A percentile compares a stretch with the other conserved stretches of the same genome.
These are phyloP conservation scores for Cercospora sojina DNA, from an alignment of 2,329 filamentous ascomycete species.

Conservation along the genomic window DNA sequence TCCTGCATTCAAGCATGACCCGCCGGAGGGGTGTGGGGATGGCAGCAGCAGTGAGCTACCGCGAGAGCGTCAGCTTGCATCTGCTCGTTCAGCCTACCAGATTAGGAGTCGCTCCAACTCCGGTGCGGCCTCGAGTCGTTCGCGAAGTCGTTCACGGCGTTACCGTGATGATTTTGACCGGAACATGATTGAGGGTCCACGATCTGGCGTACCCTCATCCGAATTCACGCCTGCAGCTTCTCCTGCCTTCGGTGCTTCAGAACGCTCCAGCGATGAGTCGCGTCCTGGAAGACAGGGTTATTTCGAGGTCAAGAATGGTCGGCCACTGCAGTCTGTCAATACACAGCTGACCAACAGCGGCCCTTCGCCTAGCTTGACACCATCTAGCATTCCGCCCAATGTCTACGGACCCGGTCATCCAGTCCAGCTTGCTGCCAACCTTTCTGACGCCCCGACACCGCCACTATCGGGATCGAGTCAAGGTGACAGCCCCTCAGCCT, in stretches of 20 bases:
- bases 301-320: conserved; percentile 31
- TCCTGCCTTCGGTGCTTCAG: conserved; percentile 20
- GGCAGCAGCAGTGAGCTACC: conserved; percentile 11
- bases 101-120: conserved; percentile 56
- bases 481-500: conserved; percentile 38
- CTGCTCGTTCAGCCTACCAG: conserved; percentile 15
- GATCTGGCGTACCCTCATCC: conserved; percentile 35
- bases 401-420: conserved; percentile 25
- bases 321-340: conserved; percentile 2
- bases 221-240: conserved; percentile 23
- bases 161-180: conserved; percentile 54
- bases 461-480: conserved; percentile 46
- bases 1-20: conserved; percentile 28
- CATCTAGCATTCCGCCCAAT: conserved; percentile 25
- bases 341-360: conserved; percentile 8
- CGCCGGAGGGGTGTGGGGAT: conserved; percentile 14
- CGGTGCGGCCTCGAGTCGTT: conserved; percentile 52
- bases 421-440: conserved; percentile 40
- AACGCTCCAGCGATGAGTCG: conserved; percentile 20
- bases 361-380: conserved; percentile 17
- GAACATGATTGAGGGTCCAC: conserved; percentile 50
- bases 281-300: conserved; percentile 25
- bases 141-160: conserved; percentile 52
- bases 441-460: conserved; percentile 55
- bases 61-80: conserved; percentile 23